These are phyloP conservation scores for Bidens hawaiensis DNA, from an alignment of 140 eudicot species.

Conservation along the genomic window DNA sequence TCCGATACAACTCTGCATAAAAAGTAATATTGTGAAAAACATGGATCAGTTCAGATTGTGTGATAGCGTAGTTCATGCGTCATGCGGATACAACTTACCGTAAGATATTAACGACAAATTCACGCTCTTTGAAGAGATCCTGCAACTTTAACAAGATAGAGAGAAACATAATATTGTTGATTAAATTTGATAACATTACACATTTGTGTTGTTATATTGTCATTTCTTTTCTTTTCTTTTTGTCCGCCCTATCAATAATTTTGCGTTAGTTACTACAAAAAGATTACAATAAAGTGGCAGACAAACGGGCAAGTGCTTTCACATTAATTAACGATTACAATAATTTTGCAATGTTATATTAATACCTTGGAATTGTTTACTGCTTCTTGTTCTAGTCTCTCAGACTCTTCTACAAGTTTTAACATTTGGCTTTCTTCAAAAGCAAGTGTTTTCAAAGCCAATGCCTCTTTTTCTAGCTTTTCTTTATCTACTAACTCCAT, in stretches of 20 bases:
- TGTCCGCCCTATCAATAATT: no score
- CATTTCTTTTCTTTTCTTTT: no score
- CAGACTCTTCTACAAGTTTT: background rate
- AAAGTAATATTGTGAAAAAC: background rate
- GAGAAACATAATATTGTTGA: background rate
- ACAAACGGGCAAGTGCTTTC: no score
- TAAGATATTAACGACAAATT: background rate
- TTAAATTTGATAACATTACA: background rate
- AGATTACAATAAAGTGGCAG: no score
- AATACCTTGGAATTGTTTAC: background rate
- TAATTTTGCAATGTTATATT: no score
- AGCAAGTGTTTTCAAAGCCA: background rate
- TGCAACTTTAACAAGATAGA: conserved; percentile 7
- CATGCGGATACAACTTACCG: conserved; percentile 1
- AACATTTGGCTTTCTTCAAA: background rate
- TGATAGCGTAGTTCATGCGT: no score
- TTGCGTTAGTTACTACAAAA: no score
- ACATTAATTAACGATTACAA: no score
- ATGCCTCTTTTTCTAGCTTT: background rate
- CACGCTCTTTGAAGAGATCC: background rate
- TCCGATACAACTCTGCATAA: background rate
- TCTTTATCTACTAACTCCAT: background rate
- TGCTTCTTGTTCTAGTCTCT: background rate
- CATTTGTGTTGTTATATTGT: no score
- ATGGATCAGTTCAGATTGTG: background rate